Percentiles rank a stretch among this genome's conserved stretches.
phyloP scores from a whole-genome alignment of 2,329 filamentous ascomycete species.

The Aspergillus terreus region DNA sequence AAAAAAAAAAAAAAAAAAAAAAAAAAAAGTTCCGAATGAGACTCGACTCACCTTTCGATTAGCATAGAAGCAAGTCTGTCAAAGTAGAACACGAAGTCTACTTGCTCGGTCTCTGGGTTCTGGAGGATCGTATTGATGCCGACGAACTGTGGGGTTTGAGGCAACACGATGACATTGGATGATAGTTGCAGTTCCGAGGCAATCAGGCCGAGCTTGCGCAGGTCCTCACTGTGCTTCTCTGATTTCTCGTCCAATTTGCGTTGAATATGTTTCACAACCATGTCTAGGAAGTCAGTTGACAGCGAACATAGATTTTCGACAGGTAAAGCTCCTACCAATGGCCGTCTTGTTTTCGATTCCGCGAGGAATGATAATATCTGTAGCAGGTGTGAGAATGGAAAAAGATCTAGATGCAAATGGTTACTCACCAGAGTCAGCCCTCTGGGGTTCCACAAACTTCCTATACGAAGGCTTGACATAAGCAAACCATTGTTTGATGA shows the following conservation, averaged over 20 bases:
- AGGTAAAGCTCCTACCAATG: conserved; percentile 48
- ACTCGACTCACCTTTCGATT: conserved; percentile 59
- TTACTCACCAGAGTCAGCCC: conserved; percentile 69
- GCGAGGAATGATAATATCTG: conserved; percentile 88
- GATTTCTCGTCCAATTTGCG: conserved; percentile 85
- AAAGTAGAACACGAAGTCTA: conserved; percentile 98
- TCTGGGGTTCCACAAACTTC: conserved; percentile 87
- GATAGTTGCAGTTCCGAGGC: conserved; percentile 70
- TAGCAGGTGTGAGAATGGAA: background rate
- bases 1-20: too few relatives aligned
- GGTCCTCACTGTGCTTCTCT: conserved; percentile 71
- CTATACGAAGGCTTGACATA: conserved; percentile 98
- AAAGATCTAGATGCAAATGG: background rate
- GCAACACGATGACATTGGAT: conserved; percentile 67
- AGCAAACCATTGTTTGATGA: conserved; percentile 95
- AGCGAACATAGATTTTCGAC: background rate
- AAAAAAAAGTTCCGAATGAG: too few relatives aligned
- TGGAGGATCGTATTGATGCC: conserved; percentile 91
- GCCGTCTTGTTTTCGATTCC: conserved; percentile 94
- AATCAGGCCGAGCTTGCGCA: conserved; percentile 70
- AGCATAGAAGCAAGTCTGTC: conserved; percentile 82
- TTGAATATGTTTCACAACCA: conserved; percentile 92
- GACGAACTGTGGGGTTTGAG: conserved; percentile 73
- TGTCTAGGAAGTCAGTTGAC: conserved; percentile 51
- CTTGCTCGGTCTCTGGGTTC: conserved; percentile 70